Evolutionary conservation across 2,329 filamentous ascomycete genomes (phyloP), one percentile per base, ranked within the genome.

Genomic region (Cytospora piceae): DNA sequence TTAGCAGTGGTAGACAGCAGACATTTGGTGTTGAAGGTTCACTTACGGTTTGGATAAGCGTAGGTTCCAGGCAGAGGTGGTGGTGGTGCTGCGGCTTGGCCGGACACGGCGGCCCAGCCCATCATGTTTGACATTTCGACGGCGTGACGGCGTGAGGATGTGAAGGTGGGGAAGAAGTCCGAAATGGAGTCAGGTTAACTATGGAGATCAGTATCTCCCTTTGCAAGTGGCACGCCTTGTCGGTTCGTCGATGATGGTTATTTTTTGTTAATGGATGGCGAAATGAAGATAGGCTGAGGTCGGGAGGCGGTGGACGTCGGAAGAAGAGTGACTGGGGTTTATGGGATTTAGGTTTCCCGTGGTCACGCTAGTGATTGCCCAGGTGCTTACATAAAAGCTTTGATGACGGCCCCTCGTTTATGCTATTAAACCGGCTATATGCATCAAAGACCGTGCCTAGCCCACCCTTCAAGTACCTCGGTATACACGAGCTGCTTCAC

Each of bases 11-110:
- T n/a, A 12, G 27, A 12, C 34, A 27, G 42, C 32, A 7, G 15
- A 1, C 1, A 24, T 3, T 24, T 31, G 49, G 49, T 17, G 37
- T 5, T 27, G 58, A 32, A 60, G 1, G 58, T 52, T 65, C 56
- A 76, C 78, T 69, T 72, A 80, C 77, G 78, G 63, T 75, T 69
- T 67, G 76, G 73, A 68, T 80, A 81, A 61, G 75, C 73, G 69
- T 79, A 79, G 17, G 75, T 71, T 58, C 59, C 63, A 37, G 61
- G 53, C 34, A 63, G 66, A 54, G 66, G 49, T 61, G 74, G 70
- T 61, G 74, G 70, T 64, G 75, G 69, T 68, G 76, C 74, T 68
- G 77, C 75, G 63, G 78, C 74, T 57, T 80, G 75, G 73, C 81
- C 79, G 58, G 81, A 72, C 65, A 76, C 71, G 58, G 77, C 63